Base-by-base conservation (phyloP, 1,284 basidiomycete genomes). In the Phylloboletellus chloephorus region DNA sequence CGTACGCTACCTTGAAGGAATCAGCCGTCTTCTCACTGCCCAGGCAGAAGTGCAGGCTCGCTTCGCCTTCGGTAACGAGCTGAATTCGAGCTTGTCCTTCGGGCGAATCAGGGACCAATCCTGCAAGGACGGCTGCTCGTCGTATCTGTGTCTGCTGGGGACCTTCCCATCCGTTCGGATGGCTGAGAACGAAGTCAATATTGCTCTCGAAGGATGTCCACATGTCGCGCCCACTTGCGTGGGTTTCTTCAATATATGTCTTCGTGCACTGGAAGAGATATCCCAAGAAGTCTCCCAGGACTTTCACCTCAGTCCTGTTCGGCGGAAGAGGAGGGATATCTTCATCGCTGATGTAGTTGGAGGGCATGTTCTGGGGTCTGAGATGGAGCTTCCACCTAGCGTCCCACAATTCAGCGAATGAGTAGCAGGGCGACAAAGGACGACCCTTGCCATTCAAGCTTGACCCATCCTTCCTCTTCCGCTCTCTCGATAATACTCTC, bases 11-110 rank as follows among this genome's bases (percentile, higher is more conserved):
- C 56, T 63, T 64, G 54, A 71, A 62, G 4, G 61, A 59, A 26
- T 65, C 63, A 7, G 61, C 47, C 2, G 63, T 61, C 19, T 70
- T 55, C 5, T 65, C 68, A 37, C 58, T 67, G 5, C 59, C 62
- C 35, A 74, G 50, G 28, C 71, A 71, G 35, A 65, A 73, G 46
- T 74, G 71, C 3, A 74, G 49, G 53, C 68, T 70, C 1, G 73
- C 73, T 50, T 74, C 72, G 12, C 73, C 73, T 48, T 75, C 73
- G 1, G 72, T 72, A 2, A 74, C 67, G 12, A 75, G 69, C 9
- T 63, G 66, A 12, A 75, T 55, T 11, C 67, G 63, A 12, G 62
- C 30, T 37, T 67, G 66, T 3, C 66, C 71, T 28, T 55, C 57
- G 0, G 44, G 25, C 6, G 57, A 61, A 44, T 67, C 61, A 0